Evolutionary conservation across 805 yeast genomes (phyloP).

Genomic region (Candida gorgasii): DNA sequence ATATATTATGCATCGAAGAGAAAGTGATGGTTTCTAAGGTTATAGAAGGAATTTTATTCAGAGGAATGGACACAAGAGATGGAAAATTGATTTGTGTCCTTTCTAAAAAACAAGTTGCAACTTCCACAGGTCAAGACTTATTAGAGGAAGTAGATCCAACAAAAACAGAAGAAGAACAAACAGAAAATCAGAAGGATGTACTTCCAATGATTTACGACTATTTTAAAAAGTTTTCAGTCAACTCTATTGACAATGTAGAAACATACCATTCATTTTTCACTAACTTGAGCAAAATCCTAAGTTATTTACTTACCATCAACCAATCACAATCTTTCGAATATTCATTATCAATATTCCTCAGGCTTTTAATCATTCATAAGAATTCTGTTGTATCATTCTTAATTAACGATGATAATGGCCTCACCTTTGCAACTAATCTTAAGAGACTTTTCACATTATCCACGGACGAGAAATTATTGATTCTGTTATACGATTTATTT

Average conservation of each 20-base stretch:
- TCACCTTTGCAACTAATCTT: constrained; percentile 25
- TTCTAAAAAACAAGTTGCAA: no score
- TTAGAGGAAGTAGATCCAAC: neutral
- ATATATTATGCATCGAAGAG: constrained; percentile 30
- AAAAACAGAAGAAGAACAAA: neutral
- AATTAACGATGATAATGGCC: constrained; percentile 21
- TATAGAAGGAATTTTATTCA: constrained; percentile 30
- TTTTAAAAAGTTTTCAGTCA: constrained; percentile 48
- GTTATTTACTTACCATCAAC: neutral
- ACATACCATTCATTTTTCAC: constrained; percentile 24
- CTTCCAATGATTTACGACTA: constrained; percentile 35
- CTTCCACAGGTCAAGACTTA: no score
- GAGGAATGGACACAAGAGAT: neutral
- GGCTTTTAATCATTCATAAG: constrained; percentile 61
- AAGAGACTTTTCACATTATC: constrained; percentile 41
- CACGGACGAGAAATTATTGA: constrained; percentile 48
- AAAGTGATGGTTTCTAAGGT: constrained; percentile 26
- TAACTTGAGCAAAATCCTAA: constrained; percentile 22
- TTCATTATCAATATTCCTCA: constrained; percentile 49
- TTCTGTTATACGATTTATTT: constrained; percentile 59
- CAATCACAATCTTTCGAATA: constrained; percentile 6
- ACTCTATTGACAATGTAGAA: constrained; percentile 24
- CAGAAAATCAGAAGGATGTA: neutral
- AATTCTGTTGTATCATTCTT: constrained; percentile 48
- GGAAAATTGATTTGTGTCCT: constrained; percentile 5